Base-by-base conservation (phyloP, 2,329 filamentous ascomycete species). In the Beauveria sp. region DNA sequence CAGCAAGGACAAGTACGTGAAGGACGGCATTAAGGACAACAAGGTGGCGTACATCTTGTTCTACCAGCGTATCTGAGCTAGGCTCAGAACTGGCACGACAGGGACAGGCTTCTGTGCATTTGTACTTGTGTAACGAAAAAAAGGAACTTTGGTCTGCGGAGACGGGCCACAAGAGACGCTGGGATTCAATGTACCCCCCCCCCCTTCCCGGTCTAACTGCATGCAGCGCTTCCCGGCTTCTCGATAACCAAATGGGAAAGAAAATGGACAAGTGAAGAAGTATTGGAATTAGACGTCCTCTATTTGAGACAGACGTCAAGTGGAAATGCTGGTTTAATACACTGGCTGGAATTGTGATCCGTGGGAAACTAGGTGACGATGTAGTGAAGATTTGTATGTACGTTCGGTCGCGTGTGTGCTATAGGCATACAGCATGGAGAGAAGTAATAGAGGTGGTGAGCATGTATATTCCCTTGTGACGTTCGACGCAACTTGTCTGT, bases 1-100 rank as follows among this genome's bases (percentile, higher is more conserved):
- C 75, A 75, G 79, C 77, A 81, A 84, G 78, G 66, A 79, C 70
- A 81, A 84, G 76, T 74, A 85, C 74, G 65, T 78, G 72, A 80
- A 85, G 73, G 86, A 86, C 68, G 84, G 77, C 66, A 83, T 90
- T 71, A 91, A 91, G 75, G 93, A 98, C 74, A 96, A 93, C 81
- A 96, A 96, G 81, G 93, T 97, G 62, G 95, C 95, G 4, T 99
- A 99, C 76, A 85, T 99, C 66, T 78, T 99, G 70, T 96, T 99
- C 77, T 99, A 99, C 74, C 89, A 97, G 78, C 86, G 86, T 69
- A 84, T 95, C 63, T 84, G 66, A 70, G 55, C 8, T 4, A 14
- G 16, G 30, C 42, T 24, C 8, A 22, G 26, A 26, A 10, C 2
- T 30, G 20, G 34, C 26, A 8, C 8, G 5, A 6, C 22, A n/a